Conservation (phyloP, 2,329 filamentous ascomycete genomes). For the Furcasterigmium sp. region DNA sequence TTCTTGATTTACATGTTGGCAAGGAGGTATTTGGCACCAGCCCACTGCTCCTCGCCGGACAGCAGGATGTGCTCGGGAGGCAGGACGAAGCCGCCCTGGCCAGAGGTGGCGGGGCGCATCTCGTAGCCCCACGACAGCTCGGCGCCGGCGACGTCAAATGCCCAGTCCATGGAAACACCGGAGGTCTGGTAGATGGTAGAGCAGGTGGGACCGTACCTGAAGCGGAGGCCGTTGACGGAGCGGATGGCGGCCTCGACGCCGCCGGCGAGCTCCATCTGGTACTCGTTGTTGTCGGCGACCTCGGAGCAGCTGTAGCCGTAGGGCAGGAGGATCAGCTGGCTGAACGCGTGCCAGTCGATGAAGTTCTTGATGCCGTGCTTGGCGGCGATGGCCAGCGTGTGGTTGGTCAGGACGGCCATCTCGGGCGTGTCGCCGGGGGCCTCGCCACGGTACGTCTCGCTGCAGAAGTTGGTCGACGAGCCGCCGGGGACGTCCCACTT, state of each 20-base stretch:
- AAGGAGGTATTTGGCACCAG: slow-evolving; percentile 10
- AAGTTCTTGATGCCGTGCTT: slow-evolving; percentile 34
- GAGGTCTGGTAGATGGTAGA: slow-evolving; percentile 29
- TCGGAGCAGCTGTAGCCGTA: slow-evolving; percentile 40
- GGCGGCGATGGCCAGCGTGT: neutral
- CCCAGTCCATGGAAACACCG: slow-evolving; percentile 21
- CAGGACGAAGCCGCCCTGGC: slow-evolving; percentile 29
- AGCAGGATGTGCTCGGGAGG: slow-evolving; percentile 29
- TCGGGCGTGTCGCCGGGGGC: slow-evolving; percentile 43
- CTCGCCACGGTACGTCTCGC: slow-evolving; percentile 40
- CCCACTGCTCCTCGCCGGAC: slow-evolving; percentile 28
- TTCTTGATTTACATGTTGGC: slow-evolving; percentile 1
- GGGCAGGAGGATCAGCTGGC: slow-evolving; percentile 35
- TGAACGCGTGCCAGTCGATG: slow-evolving; percentile 43
- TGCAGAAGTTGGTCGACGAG: slow-evolving; percentile 46
- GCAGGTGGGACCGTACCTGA: slow-evolving; percentile 30
- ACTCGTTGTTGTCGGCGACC: slow-evolving; percentile 30
- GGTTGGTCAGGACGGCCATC: slow-evolving; percentile 36
- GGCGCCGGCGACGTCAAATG: slow-evolving; percentile 18
- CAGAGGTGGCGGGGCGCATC: slow-evolving; percentile 24
- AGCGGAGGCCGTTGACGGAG: slow-evolving; percentile 29
- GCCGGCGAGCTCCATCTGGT: slow-evolving; percentile 30
- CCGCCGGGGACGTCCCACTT: slow-evolving; percentile 45
- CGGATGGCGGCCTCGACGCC: slow-evolving; percentile 23
- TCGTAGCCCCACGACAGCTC: slow-evolving; percentile 36